Base-by-base conservation (phyloP, 345 rosid species). In the Brassica incana region DNA sequence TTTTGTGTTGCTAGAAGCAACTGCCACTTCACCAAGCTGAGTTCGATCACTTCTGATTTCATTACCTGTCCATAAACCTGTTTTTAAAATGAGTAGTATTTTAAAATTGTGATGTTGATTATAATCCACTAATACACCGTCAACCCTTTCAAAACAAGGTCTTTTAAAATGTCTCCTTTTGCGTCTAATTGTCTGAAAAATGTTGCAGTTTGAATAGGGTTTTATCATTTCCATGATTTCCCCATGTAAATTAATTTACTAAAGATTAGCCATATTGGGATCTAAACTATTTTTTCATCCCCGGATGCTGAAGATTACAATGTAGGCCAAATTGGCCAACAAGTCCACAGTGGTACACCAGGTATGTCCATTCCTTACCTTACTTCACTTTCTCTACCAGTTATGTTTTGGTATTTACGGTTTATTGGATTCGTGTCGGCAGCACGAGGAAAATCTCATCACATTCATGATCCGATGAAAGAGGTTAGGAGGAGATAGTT, bases 301-400 rank as follows among this genome's bases (percentile, higher is more conserved):
- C 1, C 36, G 36, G 88, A 88, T 4, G 90, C 82, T 5, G 88
- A 83, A 5, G 90, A 86, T 15, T 81, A 85, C 52, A 79, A 88
- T 64, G 18, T 52, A 73, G 36, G 36, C 36, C 36, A 33, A 33
- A 33, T 33, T 33, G 60, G 84, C 48, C 81, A 86, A 8, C 81
- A 82, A 80, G 61, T 84, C 62, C 91, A 78, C 15, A 88, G 73
- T 0, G 84, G 85, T 56, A 86, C 81, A 72, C 71, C 65, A 72
- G 59, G 75, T 62, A 3, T 29, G 3, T 15, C 48, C 20, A 8
- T 56, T 8, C 12, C 5, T 48, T 48, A 4, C 52, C 68, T 66
- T 16, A 56, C 65, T 25, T 48, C 52, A 32, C 52, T 33, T 8
- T 50, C 6, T 33, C 36, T 33, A 59, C 0, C 5, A 8, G 40